Evolutionary conservation across 768 basidiomycete genomes (phyloP).

Genomic region (Coprinopsis sp.): DNA sequence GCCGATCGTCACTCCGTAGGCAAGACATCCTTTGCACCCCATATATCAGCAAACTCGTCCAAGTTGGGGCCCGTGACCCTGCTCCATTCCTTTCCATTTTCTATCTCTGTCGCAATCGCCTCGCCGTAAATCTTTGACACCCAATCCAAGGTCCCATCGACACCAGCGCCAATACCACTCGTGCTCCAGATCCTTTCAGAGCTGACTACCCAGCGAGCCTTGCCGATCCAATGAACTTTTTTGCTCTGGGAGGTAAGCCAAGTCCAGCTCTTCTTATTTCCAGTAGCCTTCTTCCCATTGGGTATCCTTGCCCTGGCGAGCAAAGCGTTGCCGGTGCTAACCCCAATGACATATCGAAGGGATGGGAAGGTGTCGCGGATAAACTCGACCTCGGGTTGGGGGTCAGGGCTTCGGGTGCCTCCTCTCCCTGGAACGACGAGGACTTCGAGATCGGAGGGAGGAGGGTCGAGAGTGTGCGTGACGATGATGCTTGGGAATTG

Average conservation of each 20-base stretch:
- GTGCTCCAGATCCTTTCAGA: slow-evolving; percentile 37
- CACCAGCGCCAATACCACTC: slow-evolving; percentile 36
- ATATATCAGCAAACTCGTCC: slow-evolving; percentile 1
- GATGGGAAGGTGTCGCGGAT: slow-evolving; percentile 23
- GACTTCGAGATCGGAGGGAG: slow-evolving; percentile 25
- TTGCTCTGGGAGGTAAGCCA: slow-evolving; percentile 14
- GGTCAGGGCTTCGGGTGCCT: slow-evolving; percentile 14
- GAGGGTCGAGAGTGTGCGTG: slow-evolving; percentile 13
- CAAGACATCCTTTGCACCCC: slow-evolving; percentile 1
- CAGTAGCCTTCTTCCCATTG: slow-evolving; percentile 34
- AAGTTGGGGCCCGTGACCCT: slow-evolving; percentile 13
- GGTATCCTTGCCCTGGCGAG: slow-evolving; percentile 32
- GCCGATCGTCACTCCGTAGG: not conserved
- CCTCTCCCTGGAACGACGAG: slow-evolving; percentile 21
- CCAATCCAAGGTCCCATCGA: too few relatives aligned
- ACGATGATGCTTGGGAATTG: slow-evolving; percentile 22
- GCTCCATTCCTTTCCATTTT: slow-evolving; percentile 28
- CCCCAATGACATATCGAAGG: slow-evolving; percentile 31
- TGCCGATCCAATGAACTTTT: slow-evolving; percentile 32
- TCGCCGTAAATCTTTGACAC: slow-evolving; percentile 27
- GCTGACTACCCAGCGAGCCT: slow-evolving; percentile 38
- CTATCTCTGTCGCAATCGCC: slow-evolving; percentile 18
- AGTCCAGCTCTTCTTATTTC: slow-evolving; percentile 31
- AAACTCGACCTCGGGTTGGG: slow-evolving; percentile 18
- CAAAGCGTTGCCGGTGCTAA: slow-evolving; percentile 33